These are phyloP conservation scores for Ramalina intermedia DNA, from an alignment of 495 filamentous ascomycete genomes.

Conservation along the genomic window DNA sequence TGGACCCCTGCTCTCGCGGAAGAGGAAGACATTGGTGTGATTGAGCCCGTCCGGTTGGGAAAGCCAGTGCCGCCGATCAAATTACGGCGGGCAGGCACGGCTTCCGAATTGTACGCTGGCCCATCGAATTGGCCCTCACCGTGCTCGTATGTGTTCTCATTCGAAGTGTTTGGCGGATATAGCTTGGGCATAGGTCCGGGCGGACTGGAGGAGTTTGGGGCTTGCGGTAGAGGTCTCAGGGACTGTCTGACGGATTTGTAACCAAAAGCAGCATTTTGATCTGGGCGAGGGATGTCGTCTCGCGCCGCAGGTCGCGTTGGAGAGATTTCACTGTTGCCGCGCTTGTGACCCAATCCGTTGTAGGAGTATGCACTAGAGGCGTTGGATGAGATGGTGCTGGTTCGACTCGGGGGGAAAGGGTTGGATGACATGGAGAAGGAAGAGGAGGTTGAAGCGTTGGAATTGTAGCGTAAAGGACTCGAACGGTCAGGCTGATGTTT, in stretches of 20 bases:
- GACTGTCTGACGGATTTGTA: constrained; percentile 65
- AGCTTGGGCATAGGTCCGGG: constrained; percentile 17
- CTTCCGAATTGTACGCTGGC: constrained; percentile 18
- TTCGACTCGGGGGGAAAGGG: constrained; percentile 50
- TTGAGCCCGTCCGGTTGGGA: constrained; percentile 18
- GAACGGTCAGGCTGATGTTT: constrained; percentile 39
- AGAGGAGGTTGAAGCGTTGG: constrained; percentile 64
- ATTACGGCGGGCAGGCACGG: constrained; percentile 19
- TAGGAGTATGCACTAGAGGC: constrained; percentile 46
- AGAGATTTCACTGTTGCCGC: constrained; percentile 60
- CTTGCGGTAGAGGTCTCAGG: constrained; percentile 60
- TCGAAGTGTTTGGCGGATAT: constrained; percentile 25
- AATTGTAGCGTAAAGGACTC: constrained; percentile 56
- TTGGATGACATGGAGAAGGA: constrained; percentile 62
- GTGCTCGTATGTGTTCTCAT: constrained; percentile 18
- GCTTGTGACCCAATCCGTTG: constrained; percentile 43
- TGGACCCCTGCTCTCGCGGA: constrained; percentile 26
- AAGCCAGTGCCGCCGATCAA: constrained; percentile 18
- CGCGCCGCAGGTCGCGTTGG: constrained; percentile 26
- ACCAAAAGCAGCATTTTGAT: constrained; percentile 35
- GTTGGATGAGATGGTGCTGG: constrained; percentile 65
- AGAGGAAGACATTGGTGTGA: constrained; percentile 20
- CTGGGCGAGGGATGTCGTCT: constrained; percentile 24
- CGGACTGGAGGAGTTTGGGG: constrained; percentile 36
- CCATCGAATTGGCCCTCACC: constrained; percentile 24